A percentile compares a stretch with the other conserved stretches of the same genome.
Evolutionary conservation across 2,329 filamentous ascomycete species (phyloP).

Genomic region (Aspergillus ustus): DNA sequence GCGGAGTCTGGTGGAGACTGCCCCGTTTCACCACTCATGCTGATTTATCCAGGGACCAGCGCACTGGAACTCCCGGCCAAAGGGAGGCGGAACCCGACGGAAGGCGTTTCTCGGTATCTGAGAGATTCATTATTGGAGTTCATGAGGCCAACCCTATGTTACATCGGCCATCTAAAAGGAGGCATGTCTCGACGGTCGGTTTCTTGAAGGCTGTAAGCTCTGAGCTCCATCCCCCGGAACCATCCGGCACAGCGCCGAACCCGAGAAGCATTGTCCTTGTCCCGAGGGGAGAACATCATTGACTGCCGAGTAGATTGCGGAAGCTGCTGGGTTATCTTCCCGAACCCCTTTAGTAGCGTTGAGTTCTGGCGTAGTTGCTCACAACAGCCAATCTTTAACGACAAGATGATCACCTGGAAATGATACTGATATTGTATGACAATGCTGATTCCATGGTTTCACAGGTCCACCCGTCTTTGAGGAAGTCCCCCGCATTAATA

Average conservation of each 20-base stretch:
- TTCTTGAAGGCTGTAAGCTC: neutral
- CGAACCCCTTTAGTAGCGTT: neutral
- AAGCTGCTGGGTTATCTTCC: neutral
- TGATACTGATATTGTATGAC: neutral
- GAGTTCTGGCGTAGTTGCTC: neutral
- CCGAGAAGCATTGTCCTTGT: neutral
- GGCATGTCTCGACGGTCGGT: neutral
- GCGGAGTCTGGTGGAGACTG: constrained; percentile 5
- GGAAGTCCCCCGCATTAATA: neutral
- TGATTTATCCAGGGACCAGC: neutral
- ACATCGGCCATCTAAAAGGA: neutral
- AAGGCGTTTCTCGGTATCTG: neutral
- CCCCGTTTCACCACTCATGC: constrained; percentile 1
- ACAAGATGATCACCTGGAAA: neutral
- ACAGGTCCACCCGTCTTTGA: neutral
- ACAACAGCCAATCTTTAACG: neutral
- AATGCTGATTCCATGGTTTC: neutral
- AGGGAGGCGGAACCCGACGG: neutral
- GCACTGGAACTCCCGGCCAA: neutral
- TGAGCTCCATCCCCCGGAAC: too few species aligned
- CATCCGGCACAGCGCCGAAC: too few species aligned
- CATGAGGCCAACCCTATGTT: neutral
- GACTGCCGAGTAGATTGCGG: neutral
- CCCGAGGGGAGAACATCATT: neutral
- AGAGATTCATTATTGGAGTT: too few species aligned